Evolutionary conservation across 1,139 yeast species (phyloP).

Genomic region (Suhomyces coccinellae): DNA sequence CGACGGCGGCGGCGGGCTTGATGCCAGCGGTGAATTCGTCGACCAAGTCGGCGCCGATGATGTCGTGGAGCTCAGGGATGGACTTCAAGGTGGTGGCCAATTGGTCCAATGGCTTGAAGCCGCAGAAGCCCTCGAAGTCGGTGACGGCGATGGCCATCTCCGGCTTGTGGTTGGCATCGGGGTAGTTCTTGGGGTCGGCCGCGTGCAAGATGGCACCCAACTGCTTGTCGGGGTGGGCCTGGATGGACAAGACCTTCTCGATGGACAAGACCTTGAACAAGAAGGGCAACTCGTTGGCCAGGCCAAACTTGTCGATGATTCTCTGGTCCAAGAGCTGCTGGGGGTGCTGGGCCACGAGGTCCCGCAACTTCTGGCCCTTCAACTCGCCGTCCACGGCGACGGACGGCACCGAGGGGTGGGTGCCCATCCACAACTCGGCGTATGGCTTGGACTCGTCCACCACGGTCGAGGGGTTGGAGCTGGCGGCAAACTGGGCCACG

Average conservation of each 20-base stretch:
- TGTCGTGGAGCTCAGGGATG: constrained; percentile 71
- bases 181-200: constrained; percentile 88
- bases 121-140: constrained; percentile 95
- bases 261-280: constrained; percentile 91
- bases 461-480: constrained; percentile 58
- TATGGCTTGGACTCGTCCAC: constrained; percentile 78
- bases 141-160: constrained; percentile 99
- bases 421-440: constrained; percentile 98
- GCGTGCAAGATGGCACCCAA: constrained; percentile 76
- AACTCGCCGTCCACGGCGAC: constrained; percentile 43
- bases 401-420: constrained; percentile 94
- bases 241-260: constrained; percentile 88
- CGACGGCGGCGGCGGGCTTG: constrained; percentile 44
- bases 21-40: constrained; percentile 53
- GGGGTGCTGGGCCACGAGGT: constrained; percentile 64
- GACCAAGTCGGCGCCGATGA: constrained; percentile 66
- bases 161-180: constrained; percentile 97
- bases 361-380: constrained; percentile 59
- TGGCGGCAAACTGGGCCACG: constrained; percentile 82
- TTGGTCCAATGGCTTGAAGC: constrained; percentile 87
- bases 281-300: constrained; percentile 77
- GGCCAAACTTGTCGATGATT: constrained; percentile 67
- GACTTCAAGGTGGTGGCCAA: constrained; percentile 64
- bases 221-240: constrained; percentile 95
- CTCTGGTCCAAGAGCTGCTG: constrained; percentile 53